A percentile compares a stretch with the other conserved stretches of the same genome.
These are phyloP conservation scores for Nepenthes alata DNA, from an alignment of 179 eudicot genomes.

Conservation along the genomic window DNA sequence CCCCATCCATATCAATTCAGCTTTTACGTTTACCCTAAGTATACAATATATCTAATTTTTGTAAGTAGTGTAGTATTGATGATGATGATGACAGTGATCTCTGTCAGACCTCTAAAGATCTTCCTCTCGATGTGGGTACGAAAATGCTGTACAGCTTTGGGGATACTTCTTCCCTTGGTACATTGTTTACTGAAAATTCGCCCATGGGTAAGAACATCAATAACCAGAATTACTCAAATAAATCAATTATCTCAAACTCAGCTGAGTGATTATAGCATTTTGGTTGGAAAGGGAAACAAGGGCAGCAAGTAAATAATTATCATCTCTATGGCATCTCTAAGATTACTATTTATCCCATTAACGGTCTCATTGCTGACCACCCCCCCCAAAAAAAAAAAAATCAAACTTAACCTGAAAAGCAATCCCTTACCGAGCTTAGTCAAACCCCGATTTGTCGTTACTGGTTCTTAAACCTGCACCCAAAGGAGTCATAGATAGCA, in stretches of 20 bases:
- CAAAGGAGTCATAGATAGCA: neutral
- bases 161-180: conserved; percentile 3
- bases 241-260: too few relatives aligned
- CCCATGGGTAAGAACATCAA: neutral
- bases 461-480: neutral
- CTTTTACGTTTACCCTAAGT: neutral
- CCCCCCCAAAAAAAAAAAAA: neutral
- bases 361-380: neutral
- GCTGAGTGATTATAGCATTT: too few relatives aligned
- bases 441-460: neutral
- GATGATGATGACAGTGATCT: conserved; percentile 20
- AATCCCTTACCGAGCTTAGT: neutral
- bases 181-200: neutral
- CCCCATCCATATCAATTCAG: neutral
- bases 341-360: neutral
- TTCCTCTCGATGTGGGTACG: conserved; percentile 14
- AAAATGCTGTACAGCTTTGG: conserved; percentile 37
- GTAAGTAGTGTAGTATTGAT: conserved; percentile 33
- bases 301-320: too few relatives aligned
- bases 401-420: neutral
- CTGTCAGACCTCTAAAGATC: conserved; percentile 20
- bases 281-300: too few relatives aligned
- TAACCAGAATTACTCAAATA: neutral
- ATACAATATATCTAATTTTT: neutral
- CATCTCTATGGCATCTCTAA: neutral